These are phyloP conservation scores for Euphorbia tirucalli DNA, from an alignment of 345 rosid genomes.

Conservation along the genomic window DNA sequence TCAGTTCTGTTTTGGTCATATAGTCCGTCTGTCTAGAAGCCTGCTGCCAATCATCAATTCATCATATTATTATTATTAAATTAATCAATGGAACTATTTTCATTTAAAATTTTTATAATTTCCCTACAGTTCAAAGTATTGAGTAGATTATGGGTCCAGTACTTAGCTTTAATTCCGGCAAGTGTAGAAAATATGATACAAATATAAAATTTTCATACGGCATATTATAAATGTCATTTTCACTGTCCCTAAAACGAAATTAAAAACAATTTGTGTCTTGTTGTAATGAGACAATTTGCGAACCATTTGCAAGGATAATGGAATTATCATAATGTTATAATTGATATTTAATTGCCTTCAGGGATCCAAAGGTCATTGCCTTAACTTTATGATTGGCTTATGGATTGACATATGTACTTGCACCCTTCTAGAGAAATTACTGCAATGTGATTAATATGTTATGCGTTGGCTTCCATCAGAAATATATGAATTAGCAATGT, in stretches of 20 bases:
- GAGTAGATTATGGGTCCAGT: neutral
- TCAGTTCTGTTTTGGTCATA: neutral
- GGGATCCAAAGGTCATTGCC: no score
- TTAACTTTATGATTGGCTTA: no score
- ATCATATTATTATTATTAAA: no score
- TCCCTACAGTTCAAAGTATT: neutral
- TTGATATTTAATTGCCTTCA: neutral
- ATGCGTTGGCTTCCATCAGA: no score
- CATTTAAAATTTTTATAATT: no score
- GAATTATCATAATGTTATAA: neutral
- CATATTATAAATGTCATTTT: neutral
- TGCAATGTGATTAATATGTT: no score
- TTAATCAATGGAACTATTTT: no score
- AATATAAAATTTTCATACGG: neutral
- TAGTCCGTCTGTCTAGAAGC: neutral
- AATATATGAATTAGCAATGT: no score
- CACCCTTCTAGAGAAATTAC: no score
- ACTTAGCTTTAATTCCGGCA: neutral
- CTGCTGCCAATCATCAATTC: neutral
- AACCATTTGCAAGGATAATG: neutral
- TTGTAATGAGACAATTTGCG: neutral
- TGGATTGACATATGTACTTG: no score
- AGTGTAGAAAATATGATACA: neutral
- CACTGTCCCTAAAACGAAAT: neutral
- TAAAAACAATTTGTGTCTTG: neutral